These are phyloP conservation scores for Cytospora paraplurivora DNA, from an alignment of 2,329 filamentous ascomycete species.

Conservation along the genomic window DNA sequence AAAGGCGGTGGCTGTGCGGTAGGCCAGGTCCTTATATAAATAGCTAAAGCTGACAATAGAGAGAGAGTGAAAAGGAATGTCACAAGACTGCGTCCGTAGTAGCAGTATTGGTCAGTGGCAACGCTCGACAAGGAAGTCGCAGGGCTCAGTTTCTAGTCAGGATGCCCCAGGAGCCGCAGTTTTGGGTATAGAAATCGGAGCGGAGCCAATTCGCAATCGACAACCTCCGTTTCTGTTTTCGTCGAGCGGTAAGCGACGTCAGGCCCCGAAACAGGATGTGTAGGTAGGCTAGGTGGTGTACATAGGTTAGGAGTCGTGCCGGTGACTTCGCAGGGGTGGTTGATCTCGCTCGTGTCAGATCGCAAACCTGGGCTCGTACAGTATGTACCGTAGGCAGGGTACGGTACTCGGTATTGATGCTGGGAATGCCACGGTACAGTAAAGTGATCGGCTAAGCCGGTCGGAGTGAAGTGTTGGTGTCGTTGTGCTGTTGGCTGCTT, in stretches of 20 bases:
- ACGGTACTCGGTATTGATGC: constrained; percentile 15
- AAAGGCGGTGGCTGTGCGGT: constrained; percentile 23
- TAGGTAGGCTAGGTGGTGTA: constrained; percentile 6
- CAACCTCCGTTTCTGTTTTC: constrained; percentile 16
- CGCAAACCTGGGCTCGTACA: constrained; percentile 14
- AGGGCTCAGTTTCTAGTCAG: constrained; percentile 29
- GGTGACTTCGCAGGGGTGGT: constrained; percentile 12
- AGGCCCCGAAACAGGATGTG: constrained; percentile 7
- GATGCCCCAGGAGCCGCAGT: constrained; percentile 25
- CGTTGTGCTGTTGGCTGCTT: constrained; percentile 9
- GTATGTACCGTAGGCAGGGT: background rate
- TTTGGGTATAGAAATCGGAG: constrained; percentile 26
- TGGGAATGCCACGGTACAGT: constrained; percentile 15
- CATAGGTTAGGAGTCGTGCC: constrained; percentile 9
- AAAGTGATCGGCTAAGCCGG: constrained; percentile 18
- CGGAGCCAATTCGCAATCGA: constrained; percentile 16
- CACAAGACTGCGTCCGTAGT: constrained; percentile 3
- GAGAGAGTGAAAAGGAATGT: constrained; percentile 18
- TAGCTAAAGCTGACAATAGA: constrained; percentile 27
- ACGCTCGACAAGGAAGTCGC: constrained; percentile 20
- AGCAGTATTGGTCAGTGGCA: constrained; percentile 15
- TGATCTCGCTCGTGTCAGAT: constrained; percentile 26
- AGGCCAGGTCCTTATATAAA: constrained; percentile 42
- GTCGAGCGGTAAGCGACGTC: constrained; percentile 18
- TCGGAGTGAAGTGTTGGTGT: background rate